Base-by-base conservation (phyloP, 306 rosid species). In the Vigna trinervia region DNA sequence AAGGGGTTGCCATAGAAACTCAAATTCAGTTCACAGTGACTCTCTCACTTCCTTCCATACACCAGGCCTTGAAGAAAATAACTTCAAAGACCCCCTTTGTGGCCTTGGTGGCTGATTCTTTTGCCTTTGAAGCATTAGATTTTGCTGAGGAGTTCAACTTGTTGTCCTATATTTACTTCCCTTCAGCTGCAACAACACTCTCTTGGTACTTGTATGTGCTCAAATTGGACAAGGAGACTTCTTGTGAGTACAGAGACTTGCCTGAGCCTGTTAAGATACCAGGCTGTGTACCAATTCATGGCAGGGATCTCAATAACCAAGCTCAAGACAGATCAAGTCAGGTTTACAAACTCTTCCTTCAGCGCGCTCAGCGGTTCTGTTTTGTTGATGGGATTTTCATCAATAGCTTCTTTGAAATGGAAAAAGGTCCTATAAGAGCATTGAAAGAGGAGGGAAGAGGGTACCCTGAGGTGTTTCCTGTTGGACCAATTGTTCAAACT, bases 201-300 rank as follows among this genome's bases (percentile, higher is more conserved):
- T 38, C 85, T 15, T 13, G 61, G 12, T 11, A 2, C 56, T 54
- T 82, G 5, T 38, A 63, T 38, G 6, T 38, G 45, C 65, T 46
- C 0, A 48, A 7, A 6, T 52, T 82, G 5, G 81, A 81, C 15
- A 15, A 69, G 39, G 74, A 66, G 51, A 77, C 38, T 1, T 67
- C 76, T 12, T 69, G 60, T 4, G 75, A 77, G 50, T 77, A 67
- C 5, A 77, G 67, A 68, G 81, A 77, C 6, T 15, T 69, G 4
- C 58, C 68, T 1, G 60, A 67, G 4, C 60, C 69, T 13, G 19
- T 81, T 12, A 32, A 50, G 12, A 7, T 81, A 11, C 78, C 78
- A 3, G 85, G 84, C 5, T 75, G 65, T 45, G 64, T 76, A 1
- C 79, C 85, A 8, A n/a, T 81, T 59, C 81, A 41, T n/a, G 69